Base-by-base conservation (phyloP, 352 stramenopile genomes). In the Phytopythium kandeliae region DNA sequence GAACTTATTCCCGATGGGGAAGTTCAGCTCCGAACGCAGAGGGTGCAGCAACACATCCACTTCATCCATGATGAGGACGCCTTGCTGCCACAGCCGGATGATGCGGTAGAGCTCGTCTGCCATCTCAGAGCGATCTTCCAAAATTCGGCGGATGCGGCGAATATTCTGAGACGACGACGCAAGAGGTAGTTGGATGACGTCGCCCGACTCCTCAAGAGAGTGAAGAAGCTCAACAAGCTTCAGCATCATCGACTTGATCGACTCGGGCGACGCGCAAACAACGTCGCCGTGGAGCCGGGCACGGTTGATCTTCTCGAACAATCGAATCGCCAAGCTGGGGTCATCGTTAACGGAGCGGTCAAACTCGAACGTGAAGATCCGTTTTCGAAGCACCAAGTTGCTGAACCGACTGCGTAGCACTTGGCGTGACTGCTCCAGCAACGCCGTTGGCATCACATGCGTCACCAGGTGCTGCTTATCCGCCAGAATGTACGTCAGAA, bases 321-420 rank as follows among this genome's bases (percentile, higher is more conserved):
- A 54, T 37, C 79, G 71, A 21, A 88, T 48, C 4, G 86, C 76
- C 28, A 67, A 51, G 19, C 54, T 55, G 12, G 85, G 76, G 38
- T 90, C 78, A 42, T 96, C 84, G n/a, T 72, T 81, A 37, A 97
- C 96, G 21, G 92, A 95, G 17, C 97, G 90, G 65, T 98, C 96
- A 55, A 99, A 99, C 38, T 92, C 71, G 51, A 99, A 99, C 31
- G 97, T 99, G 59, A 99, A 99, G 30, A 99, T 97, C 1, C 97
- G 95, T 57, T 99, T 99, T 19, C 92, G 81, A 5, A 99, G 78
- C 28, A 99, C 89, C 22, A 96, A 61, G 36, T 91, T 96, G 60
- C 94, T 98, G 75, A 99, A 99, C 37, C 97, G 93, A 58, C 97
- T 95, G 26, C 97, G 79, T 49, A 99, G 92, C 2, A 99, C 96